Base-by-base conservation (phyloP, 768 basidiomycete genomes). In the Rhizopogon vulgaris region DNA sequence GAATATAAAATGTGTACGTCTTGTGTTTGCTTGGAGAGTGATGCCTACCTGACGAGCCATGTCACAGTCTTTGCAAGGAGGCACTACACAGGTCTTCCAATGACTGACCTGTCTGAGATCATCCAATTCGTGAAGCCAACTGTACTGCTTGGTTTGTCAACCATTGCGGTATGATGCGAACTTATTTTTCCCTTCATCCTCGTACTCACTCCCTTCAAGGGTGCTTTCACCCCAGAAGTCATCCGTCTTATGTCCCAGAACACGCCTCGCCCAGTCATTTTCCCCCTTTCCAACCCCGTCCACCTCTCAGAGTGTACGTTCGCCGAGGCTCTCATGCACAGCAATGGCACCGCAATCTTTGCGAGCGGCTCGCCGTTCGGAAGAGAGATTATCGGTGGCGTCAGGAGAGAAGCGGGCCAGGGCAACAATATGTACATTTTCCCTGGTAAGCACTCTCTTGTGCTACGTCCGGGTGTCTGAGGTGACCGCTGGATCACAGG, bases 351-450 rank as follows among this genome's bases (percentile, higher is more conserved):
- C 38, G 87, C 86, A 15, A 79, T 96, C 52, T 96, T 93, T 63
- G 93, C 94, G 0, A 85, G 83, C 38, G 94, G 93, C 3, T 89
- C 87, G 30, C 94, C 93, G 3, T 96, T 94, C 79, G 78, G 80
- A 12, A 73, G 78, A 41, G 74, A 84, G 56, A 60, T 69, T 51
- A 85, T 74, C 69, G 67, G 75, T 34, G 83, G 82, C 28, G 73
- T 71, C 49, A 75, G 58, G 32, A 71, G 85, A 57, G 83, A 85
- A 57, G 84, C 94, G 2, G 90, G 90, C 22, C 94, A 96, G 70
- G 93, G 93, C 25, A 96, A 95, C 67, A 97, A 95, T 69, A 93
- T 94, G 90, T 89, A 87, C 66, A 86, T 87, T 61, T 85, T 85
- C 75, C 83, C 83, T 45, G 80, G 82, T 80, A 38, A 14, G 69